These are phyloP conservation scores for Geotrichum restrictum DNA, from an alignment of 1,139 yeast genomes.

Conservation along the genomic window DNA sequence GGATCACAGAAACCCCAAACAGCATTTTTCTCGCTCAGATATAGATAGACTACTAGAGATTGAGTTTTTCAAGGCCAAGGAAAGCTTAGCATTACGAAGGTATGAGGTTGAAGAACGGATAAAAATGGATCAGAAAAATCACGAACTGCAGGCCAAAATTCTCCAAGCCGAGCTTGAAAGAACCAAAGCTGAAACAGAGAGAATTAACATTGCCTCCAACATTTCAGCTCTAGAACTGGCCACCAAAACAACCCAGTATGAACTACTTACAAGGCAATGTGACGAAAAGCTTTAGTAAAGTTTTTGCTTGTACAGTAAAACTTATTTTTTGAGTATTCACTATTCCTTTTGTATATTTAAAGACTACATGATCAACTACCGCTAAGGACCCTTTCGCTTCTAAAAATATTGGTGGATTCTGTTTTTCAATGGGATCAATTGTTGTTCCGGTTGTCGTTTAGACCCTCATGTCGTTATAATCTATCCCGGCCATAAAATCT, in stretches of 20 bases:
- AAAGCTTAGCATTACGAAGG: slow-evolving; percentile 7
- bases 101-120: slow-evolving; percentile 9
- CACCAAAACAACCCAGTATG: slow-evolving; percentile 3
- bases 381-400: no score
- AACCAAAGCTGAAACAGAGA: slow-evolving; percentile 12
- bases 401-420: no score
- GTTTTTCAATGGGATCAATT: no score
- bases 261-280: background rate
- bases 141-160: slow-evolving; percentile 1
- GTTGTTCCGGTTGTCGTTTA: no score
- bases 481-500: no score
- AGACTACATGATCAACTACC: no score
- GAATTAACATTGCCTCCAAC: slow-evolving; percentile 5
- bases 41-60: slow-evolving; percentile 6
- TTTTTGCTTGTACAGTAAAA: no score
- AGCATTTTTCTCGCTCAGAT: background rate
- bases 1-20: no score
- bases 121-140: slow-evolving; percentile 4
- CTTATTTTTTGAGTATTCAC: no score
- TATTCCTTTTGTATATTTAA: no score
- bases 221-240: slow-evolving; percentile 10
- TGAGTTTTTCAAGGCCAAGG: slow-evolving; percentile 10
- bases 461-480: no score
- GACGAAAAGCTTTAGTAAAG: slow-evolving; percentile 1
- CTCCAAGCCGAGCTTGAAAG: slow-evolving; percentile 14